Conservation (phyloP, 305 asterid species). For the Plantago coronopus region DNA sequence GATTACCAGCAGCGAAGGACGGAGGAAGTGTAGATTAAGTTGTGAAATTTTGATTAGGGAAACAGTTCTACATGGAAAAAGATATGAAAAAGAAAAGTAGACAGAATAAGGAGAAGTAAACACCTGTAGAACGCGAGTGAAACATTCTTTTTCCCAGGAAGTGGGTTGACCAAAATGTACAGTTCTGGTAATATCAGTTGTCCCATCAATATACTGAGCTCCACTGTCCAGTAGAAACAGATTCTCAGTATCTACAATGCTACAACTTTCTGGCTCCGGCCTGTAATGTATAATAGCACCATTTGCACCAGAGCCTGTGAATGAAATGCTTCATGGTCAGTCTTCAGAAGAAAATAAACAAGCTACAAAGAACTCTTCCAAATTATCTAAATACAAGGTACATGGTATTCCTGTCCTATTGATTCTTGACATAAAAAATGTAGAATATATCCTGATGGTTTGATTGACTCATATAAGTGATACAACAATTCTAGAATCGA, state of each 20-base stretch:
- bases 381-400: conserved; percentile 7
- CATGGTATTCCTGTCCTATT: not conserved
- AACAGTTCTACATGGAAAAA: not conserved
- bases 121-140: conserved; percentile 95
- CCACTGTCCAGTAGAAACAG: conserved; percentile 96
- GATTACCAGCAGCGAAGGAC: too few relatives aligned
- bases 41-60: not conserved
- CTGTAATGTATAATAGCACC: conserved; percentile 95
- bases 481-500: conserved; percentile 1
- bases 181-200: conserved; percentile 91
- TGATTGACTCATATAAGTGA: not conserved
- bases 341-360: conserved; percentile 14
- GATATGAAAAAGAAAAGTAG: not conserved
- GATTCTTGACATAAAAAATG: conserved; percentile 13
- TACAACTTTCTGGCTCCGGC: conserved; percentile 75
- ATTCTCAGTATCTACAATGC: conserved; percentile 65
- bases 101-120: conserved; percentile 16
- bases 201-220: conserved; percentile 93
- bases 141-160: conserved; percentile 81
- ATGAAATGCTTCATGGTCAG: conserved; percentile 19
- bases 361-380: conserved; percentile 17
- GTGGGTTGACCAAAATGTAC: conserved; percentile 93
- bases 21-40: too few relatives aligned
- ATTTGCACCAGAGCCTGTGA: conserved; percentile 90
- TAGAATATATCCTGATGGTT: conserved; percentile 12